phyloP scores from a whole-genome alignment of 2,329 filamentous ascomycete genomes.

The Cryphonectria parasitica region DNA sequence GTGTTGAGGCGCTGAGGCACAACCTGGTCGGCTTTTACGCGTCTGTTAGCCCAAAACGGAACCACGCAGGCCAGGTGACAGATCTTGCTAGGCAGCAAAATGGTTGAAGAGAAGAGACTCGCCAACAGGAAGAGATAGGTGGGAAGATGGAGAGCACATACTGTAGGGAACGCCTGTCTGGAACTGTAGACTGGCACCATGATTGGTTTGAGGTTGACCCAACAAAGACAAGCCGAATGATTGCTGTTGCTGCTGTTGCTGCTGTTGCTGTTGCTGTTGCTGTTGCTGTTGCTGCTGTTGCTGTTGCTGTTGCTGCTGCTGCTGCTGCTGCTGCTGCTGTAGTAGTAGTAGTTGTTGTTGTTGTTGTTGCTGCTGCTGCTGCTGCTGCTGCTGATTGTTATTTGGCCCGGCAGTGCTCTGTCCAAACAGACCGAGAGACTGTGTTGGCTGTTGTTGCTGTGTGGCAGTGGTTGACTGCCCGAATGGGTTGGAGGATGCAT shows the following conservation, averaged over 20 bases:
- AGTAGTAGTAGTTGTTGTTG: too few species aligned
- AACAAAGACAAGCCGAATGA: constrained; percentile 34
- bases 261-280: constrained; percentile 34
- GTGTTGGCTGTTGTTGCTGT: constrained; percentile 37
- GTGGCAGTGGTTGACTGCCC: constrained; percentile 32
- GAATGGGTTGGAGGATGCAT: constrained; percentile 31
- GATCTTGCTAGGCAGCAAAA: not conserved
- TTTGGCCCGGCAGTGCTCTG: constrained; percentile 39
- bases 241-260: constrained; percentile 42
- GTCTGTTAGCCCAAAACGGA: not conserved
- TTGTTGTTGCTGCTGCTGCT: constrained; percentile 42
- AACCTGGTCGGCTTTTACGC: constrained; percentile 65
- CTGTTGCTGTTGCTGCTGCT: constrained; percentile 40
- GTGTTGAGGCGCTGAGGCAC: constrained; percentile 74
- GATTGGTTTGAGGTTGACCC: constrained; percentile 33
- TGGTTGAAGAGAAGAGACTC: not conserved
- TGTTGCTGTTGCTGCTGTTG: constrained; percentile 38
- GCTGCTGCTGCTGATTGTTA: constrained; percentile 42
- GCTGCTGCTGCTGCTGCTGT: constrained; percentile 45
- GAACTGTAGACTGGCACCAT: constrained; percentile 54
- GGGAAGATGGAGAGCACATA: constrained; percentile 35
- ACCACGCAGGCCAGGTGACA: constrained; percentile 22
- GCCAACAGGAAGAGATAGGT: not conserved
- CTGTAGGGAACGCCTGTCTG: constrained; percentile 47
- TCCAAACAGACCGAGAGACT: constrained; percentile 45